Evolutionary conservation across 1,284 basidiomycete species (phyloP).

Genomic region (Cryptococcus hybrid): DNA sequence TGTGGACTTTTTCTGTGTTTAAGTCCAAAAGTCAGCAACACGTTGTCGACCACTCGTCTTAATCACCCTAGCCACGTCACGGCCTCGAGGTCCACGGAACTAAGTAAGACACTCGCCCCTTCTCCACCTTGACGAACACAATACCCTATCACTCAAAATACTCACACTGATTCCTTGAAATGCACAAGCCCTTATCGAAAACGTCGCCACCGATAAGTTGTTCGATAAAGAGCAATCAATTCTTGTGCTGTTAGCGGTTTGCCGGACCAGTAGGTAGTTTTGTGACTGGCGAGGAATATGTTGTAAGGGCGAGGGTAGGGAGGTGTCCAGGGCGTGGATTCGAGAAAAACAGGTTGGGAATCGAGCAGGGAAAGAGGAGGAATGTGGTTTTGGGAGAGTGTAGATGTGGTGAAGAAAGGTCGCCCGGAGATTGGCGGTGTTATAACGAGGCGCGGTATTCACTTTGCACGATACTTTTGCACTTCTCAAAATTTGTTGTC

Average conservation of each 20-base stretch:
- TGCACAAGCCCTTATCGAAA: background rate
- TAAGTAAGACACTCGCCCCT: background rate
- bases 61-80: too few species aligned
- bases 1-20: too few species aligned
- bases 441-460: constrained; percentile 3
- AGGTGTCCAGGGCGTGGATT: background rate
- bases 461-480: background rate
- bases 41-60: too few species aligned
- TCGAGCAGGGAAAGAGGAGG: background rate
- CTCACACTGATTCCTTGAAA: background rate
- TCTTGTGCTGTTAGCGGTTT: too few species aligned
- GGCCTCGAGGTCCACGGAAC: background rate
- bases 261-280: too few species aligned
- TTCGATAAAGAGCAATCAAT: too few species aligned
- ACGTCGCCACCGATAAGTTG: background rate
- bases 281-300: background rate
- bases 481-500: constrained; percentile 1
- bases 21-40: too few species aligned
- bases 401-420: background rate
- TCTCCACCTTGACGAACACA: background rate
- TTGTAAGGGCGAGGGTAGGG: background rate
- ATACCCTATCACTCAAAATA: background rate
- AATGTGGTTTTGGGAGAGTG: background rate
- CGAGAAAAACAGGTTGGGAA: too few species aligned
- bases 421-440: constrained; percentile 16